Conservation (phyloP, 176 grass and related monocot species). For the Otatea glauca region DNA sequence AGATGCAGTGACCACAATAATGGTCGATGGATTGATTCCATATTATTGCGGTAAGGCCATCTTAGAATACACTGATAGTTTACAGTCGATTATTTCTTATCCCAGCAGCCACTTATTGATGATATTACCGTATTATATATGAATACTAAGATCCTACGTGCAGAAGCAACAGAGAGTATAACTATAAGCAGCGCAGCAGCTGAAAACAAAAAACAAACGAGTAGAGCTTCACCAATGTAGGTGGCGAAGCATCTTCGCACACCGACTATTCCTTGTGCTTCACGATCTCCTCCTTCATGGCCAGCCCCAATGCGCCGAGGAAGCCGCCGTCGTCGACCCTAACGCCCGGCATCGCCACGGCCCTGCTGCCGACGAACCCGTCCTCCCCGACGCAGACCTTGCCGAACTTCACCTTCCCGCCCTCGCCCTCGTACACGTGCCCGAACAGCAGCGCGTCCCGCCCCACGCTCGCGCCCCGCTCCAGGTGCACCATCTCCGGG, state of each 20-base stretch:
- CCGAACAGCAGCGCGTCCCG: conserved; percentile 69
- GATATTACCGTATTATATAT: not conserved
- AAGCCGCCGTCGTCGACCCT: conserved; percentile 58
- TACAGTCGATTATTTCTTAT: conserved; percentile 24
- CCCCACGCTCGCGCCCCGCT: conserved; percentile 59
- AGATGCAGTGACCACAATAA: conserved; percentile 3
- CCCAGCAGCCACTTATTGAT: conserved; percentile 39
- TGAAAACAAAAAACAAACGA: not conserved
- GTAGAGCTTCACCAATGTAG: not conserved
- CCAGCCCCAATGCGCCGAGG: conserved; percentile 55
- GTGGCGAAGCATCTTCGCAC: not conserved
- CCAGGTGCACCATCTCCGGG: conserved; percentile 73
- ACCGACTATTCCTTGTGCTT: conserved; percentile 41
- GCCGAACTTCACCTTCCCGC: conserved; percentile 68
- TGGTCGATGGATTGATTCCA: not conserved
- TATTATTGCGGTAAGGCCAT: conserved; percentile 14
- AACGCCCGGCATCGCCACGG: conserved; percentile 66
- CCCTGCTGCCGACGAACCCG: conserved; percentile 63
- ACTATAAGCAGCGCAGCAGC: conserved; percentile 1
- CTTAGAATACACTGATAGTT: not conserved
- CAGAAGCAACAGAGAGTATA: not conserved
- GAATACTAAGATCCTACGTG: conserved; percentile 11
- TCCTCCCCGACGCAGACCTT: conserved; percentile 50
- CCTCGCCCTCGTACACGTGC: conserved; percentile 72
- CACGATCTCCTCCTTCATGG: conserved; percentile 76